These are phyloP conservation scores for Phanerochaete sordida DNA, from an alignment of 768 basidiomycete species.

Conservation along the genomic window DNA sequence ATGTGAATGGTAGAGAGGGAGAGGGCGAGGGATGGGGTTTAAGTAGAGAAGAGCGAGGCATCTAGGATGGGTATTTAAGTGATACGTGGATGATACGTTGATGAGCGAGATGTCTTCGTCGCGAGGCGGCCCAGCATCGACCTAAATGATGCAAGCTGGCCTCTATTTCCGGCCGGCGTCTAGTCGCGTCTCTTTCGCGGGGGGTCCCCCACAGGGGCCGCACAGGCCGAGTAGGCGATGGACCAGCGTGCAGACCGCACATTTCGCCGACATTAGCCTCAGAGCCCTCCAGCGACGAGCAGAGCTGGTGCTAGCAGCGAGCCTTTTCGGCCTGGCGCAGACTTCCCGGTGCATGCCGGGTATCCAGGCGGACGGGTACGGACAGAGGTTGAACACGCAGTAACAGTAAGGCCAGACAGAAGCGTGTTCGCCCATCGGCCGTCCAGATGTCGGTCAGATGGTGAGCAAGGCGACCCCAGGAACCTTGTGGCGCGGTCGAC, in stretches of 20 bases:
- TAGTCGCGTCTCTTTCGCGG: conserved; percentile 6
- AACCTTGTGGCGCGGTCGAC: background rate
- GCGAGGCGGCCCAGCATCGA: conserved; percentile 1
- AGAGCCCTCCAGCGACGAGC: background rate
- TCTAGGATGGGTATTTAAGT: background rate
- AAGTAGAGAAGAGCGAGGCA: conserved; percentile 1
- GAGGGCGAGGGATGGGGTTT: conserved; percentile 1
- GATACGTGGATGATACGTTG: background rate
- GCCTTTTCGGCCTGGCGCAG: background rate
- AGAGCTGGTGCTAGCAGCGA: background rate
- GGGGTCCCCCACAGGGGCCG: background rate
- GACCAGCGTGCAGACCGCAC: background rate
- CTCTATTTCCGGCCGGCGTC: conserved; percentile 10
- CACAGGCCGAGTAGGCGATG: background rate
- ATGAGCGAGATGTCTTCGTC: background rate
- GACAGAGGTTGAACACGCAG: background rate
- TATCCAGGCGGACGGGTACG: background rate
- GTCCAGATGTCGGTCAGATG: background rate
- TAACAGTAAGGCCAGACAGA: background rate
- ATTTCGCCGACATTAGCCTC: conserved; percentile 11
- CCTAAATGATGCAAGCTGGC: background rate
- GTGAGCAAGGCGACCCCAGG: background rate
- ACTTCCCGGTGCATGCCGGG: background rate
- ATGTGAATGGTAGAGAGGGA: background rate
- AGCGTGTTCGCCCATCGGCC: background rate